Evolutionary conservation across 371 early-diverging fungal genomes (phyloP).

Genomic region (Mucor plumbeus): DNA sequence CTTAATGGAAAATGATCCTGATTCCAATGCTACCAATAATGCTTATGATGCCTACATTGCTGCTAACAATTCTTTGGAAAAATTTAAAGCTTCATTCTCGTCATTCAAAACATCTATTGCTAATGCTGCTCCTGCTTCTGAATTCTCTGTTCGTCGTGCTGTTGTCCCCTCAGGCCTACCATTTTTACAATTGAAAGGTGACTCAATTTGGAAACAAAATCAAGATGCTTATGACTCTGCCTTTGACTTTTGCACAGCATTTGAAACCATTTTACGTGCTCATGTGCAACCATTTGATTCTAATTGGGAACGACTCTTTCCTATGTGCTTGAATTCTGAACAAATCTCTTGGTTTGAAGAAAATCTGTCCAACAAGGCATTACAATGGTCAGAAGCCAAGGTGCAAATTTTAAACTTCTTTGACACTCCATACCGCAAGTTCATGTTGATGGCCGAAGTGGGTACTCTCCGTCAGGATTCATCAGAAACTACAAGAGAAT

Average conservation of each 20-base stretch:
- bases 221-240: background rate
- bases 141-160: no score
- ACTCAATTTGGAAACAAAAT: no score
- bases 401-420: background rate
- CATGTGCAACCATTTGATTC: background rate
- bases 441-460: conserved; percentile 1
- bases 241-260: background rate
- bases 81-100: no score
- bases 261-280: background rate
- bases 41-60: no score
- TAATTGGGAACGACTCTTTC: conserved; percentile 10
- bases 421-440: conserved; percentile 13
- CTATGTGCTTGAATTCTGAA: conserved; percentile 1
- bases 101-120: no score
- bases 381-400: background rate
- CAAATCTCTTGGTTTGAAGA: conserved; percentile 12
- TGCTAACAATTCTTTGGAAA: no score
- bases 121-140: no score
- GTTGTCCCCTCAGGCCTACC: no score
- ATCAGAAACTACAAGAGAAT: background rate
- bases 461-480: background rate
- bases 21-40: no score
- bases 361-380: background rate
- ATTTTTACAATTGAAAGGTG: no score
- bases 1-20: no score